A percentile compares a stretch with the other conserved stretches of the same genome.
phyloP scores from a whole-genome alignment of 371 early-diverging fungal genomes.

The Haplosporangium sp. region DNA sequence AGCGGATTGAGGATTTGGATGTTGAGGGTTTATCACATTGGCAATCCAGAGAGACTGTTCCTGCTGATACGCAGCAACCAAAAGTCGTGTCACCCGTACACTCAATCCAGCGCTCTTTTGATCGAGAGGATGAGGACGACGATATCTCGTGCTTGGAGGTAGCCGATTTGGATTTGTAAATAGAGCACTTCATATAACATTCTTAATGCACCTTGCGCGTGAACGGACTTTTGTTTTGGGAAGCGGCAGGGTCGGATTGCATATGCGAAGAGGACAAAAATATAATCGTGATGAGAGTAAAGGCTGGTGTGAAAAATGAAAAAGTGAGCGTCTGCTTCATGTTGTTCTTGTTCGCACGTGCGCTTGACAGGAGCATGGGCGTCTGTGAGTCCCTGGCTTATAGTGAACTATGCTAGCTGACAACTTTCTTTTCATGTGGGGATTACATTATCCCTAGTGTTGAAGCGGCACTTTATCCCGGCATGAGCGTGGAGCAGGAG shows the following conservation, averaged over 20 bases:
- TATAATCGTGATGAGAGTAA: too few relatives aligned
- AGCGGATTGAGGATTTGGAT: conserved; percentile 34
- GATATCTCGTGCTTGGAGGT: conserved; percentile 38
- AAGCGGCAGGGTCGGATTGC: too few relatives aligned
- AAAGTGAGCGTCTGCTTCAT: too few relatives aligned
- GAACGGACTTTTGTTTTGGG: too few relatives aligned
- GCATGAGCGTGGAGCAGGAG: too few relatives aligned
- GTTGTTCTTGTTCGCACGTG: too few relatives aligned
- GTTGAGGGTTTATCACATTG: conserved; percentile 25
- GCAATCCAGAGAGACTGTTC: neutral
- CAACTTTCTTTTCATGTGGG: neutral
- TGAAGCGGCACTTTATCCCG: too few relatives aligned
- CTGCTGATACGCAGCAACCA: neutral
- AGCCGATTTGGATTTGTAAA: conserved; percentile 12
- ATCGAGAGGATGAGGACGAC: conserved; percentile 12
- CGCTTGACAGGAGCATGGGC: too few relatives aligned
- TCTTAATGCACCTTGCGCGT: too few relatives aligned
- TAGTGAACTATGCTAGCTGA: too few relatives aligned
- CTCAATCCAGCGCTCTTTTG: neutral
- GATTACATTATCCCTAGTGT: neutral
- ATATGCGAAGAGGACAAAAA: too few relatives aligned
- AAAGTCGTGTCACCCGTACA: neutral
- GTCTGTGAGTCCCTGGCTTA: too few relatives aligned
- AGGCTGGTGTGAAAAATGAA: neutral
- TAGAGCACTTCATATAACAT: neutral